Conservation (phyloP, 1,284 basidiomycete species). For the Ustanciosporium gigantosporum region DNA sequence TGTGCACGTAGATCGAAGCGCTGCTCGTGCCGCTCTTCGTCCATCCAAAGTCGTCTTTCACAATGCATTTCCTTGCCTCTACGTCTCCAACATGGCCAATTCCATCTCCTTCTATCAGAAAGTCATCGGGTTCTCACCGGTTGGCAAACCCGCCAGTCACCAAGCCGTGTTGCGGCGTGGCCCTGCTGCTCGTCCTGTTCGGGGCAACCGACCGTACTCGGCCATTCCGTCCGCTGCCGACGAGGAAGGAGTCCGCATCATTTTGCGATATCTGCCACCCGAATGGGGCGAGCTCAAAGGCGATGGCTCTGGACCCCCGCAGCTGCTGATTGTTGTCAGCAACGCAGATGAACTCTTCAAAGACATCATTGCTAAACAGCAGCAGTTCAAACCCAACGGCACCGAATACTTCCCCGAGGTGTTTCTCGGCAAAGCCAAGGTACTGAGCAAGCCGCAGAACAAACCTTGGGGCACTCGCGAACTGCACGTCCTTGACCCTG, state of each 20-base stretch:
- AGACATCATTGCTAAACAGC: conserved; percentile 28
- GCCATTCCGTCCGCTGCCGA: conserved; percentile 26
- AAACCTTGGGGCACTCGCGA: conserved; percentile 47
- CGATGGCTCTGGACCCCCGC: conserved; percentile 31
- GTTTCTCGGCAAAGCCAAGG: conserved; percentile 27
- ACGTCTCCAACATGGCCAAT: conserved; percentile 29
- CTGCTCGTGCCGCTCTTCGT: conserved; percentile 2
- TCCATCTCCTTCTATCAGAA: conserved; percentile 33
- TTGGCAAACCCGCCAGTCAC: conserved; percentile 30
- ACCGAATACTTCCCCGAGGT: conserved; percentile 46
- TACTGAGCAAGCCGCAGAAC: conserved; percentile 40
- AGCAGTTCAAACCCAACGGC: conserved; percentile 33
- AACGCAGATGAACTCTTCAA: conserved; percentile 33
- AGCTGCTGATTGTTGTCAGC: conserved; percentile 31
- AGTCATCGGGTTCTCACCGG: conserved; percentile 29
- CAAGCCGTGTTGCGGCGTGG: conserved; percentile 30
- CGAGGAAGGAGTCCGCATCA: conserved; percentile 29
- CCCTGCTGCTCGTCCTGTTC: conserved; percentile 19
- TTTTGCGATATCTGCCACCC: conserved; percentile 21
- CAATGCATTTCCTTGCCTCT: conserved; percentile 34
- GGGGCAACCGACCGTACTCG: conserved; percentile 13
- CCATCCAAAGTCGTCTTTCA: conserved; percentile 16
- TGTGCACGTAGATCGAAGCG: conserved; percentile 27
- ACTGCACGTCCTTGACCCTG: conserved; percentile 43
- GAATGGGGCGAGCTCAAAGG: conserved; percentile 40